Conservation (phyloP, 1,139 yeast species). For the Pichia sp. region DNA sequence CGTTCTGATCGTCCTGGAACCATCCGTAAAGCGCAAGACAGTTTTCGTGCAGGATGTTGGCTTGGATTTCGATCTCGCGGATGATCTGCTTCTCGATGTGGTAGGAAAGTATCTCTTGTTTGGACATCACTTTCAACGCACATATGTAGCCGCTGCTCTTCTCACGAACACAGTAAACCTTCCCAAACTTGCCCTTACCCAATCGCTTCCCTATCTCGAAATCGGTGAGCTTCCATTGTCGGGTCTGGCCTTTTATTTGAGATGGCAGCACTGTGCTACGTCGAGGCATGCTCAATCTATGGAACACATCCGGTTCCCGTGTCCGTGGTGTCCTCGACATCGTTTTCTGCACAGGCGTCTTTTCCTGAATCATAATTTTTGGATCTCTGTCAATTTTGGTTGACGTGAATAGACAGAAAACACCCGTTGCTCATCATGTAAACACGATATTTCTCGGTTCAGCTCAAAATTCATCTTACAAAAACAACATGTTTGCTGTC, state of each 20-base stretch:
- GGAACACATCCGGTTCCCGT: constrained; percentile 14
- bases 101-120: constrained; percentile 66
- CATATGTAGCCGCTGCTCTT: constrained; percentile 71
- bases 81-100: constrained; percentile 85
- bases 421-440: background rate
- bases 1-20: constrained; percentile 75
- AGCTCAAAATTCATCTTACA: background rate
- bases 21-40: constrained; percentile 79
- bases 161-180: constrained; percentile 85
- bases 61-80: constrained; percentile 88
- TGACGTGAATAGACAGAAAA: background rate
- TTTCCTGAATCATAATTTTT: background rate
- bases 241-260: background rate
- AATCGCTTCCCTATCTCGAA: constrained; percentile 85
- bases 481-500: background rate
- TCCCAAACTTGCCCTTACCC: constrained; percentile 93
- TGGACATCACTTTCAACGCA: constrained; percentile 89
- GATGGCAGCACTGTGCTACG: constrained; percentile 4
- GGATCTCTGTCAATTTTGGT: background rate
- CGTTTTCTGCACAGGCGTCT: background rate
- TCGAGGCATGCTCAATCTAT: constrained; percentile 14
- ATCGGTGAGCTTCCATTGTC: constrained; percentile 39
- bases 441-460: background rate
- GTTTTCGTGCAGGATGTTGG: constrained; percentile 69
- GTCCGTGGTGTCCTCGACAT: background rate